Percentiles rank a stretch among this genome's conserved stretches.
Conservation (phyloP, 306 rosid species). For the Astragalus membranaceus region DNA sequence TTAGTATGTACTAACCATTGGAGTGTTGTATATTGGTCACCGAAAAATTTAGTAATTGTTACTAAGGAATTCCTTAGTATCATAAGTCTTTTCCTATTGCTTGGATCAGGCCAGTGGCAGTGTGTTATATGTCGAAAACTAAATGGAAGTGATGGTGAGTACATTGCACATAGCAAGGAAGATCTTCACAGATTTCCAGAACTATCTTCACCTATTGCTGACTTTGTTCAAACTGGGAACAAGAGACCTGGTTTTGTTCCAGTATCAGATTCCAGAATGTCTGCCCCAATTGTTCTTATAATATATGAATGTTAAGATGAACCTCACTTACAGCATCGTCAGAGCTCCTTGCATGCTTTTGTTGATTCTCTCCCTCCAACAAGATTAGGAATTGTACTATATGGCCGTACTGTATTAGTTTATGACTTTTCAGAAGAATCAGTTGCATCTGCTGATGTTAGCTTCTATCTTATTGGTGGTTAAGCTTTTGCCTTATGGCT, state of each 20-base stretch:
- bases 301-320: constrained; percentile 92
- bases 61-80: too few relatives aligned
- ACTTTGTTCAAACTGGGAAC: constrained; percentile 83
- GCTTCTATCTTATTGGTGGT: too few relatives aligned
- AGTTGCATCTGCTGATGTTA: constrained; percentile 93
- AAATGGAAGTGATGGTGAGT: constrained; percentile 87
- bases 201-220: constrained; percentile 75
- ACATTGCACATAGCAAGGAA: constrained; percentile 66
- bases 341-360: constrained; percentile 94
- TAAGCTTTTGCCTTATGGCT: too few relatives aligned
- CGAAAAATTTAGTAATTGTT: too few relatives aligned
- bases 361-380: constrained; percentile 81
- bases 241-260: constrained; percentile 94
- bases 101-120: constrained; percentile 99
- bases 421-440: constrained; percentile 87
- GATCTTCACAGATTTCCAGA: constrained; percentile 80
- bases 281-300: constrained; percentile 86
- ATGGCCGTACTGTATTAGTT: constrained; percentile 86
- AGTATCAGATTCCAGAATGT: constrained; percentile 84
- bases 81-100: too few relatives aligned
- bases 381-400: constrained; percentile 81
- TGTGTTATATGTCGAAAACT: constrained; percentile 83
- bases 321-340: constrained; percentile 84
- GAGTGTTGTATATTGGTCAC: too few relatives aligned
- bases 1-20: too few relatives aligned